phyloP scores from a whole-genome alignment of 2,329 filamentous ascomycete species.

The Aspergillus pseudoterreus region DNA sequence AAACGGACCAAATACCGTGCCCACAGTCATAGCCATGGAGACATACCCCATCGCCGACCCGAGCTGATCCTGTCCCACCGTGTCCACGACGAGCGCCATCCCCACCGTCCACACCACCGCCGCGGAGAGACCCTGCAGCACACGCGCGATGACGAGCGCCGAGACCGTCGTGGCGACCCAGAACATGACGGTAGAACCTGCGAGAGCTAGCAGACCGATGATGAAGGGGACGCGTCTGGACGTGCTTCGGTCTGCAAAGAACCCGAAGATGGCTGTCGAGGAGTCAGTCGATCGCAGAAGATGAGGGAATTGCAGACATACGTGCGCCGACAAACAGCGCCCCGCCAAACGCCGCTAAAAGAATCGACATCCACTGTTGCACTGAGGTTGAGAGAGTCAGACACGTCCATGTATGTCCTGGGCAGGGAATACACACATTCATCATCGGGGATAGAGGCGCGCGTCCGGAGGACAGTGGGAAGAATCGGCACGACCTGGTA shows the following conservation, averaged over 20 bases:
- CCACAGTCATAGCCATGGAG: slow-evolving; percentile 53
- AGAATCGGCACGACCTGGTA: slow-evolving; percentile 62
- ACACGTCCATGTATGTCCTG: background rate
- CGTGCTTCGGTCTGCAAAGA: slow-evolving; percentile 50
- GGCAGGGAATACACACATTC: slow-evolving; percentile 36
- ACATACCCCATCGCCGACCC: slow-evolving; percentile 57
- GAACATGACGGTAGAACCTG: slow-evolving; percentile 53
- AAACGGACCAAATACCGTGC: slow-evolving; percentile 54
- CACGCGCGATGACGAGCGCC: slow-evolving; percentile 49
- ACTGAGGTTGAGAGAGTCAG: slow-evolving; percentile 32
- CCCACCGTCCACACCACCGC: slow-evolving; percentile 61
- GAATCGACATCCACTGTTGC: slow-evolving; percentile 67
- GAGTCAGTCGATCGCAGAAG: background rate
- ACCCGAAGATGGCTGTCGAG: slow-evolving; percentile 25
- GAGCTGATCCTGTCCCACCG: slow-evolving; percentile 54
- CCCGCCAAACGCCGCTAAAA: slow-evolving; percentile 67
- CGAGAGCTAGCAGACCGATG: slow-evolving; percentile 50
- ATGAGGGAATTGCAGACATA: slow-evolving; percentile 10
- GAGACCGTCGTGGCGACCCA: slow-evolving; percentile 48
- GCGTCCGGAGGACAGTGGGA: slow-evolving; percentile 56
- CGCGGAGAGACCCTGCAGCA: slow-evolving; percentile 56
- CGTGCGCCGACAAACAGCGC: slow-evolving; percentile 54
- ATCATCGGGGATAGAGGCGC: slow-evolving; percentile 33
- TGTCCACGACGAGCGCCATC: slow-evolving; percentile 57
- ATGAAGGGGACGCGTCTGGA: slow-evolving; percentile 57